Conservation (phyloP, 345 rosid species). For the Schrenkiella parvula region DNA sequence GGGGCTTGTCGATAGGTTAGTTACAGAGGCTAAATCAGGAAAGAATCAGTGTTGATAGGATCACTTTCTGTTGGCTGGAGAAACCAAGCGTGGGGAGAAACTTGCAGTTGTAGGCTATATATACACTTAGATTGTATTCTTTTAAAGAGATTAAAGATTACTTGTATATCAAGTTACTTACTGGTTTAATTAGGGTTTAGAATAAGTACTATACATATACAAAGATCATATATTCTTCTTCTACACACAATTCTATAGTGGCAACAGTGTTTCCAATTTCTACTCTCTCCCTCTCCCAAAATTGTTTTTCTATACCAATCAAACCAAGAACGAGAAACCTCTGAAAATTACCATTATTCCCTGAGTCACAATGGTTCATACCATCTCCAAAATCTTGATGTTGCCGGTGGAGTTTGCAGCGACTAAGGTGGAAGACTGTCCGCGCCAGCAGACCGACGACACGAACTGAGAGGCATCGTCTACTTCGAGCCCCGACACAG, state of each 20-base stretch:
- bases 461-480: constrained; percentile 71
- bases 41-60: constrained; percentile 69
- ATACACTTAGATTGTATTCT: neutral
- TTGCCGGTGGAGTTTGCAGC: constrained; percentile 91
- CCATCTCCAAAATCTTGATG: constrained; percentile 88
- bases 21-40: constrained; percentile 38
- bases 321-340: neutral
- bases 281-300: constrained; percentile 9
- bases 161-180: constrained; percentile 6
- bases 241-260: constrained; percentile 13
- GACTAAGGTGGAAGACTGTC: constrained; percentile 65
- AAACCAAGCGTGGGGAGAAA: neutral
- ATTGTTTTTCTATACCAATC: constrained; percentile 17
- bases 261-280: neutral
- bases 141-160: neutral
- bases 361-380: constrained; percentile 33
- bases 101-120: neutral
- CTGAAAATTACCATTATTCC: neutral
- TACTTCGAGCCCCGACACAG: constrained; percentile 51
- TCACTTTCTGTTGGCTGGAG: neutral
- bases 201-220: constrained; percentile 7
- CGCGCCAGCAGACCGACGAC: constrained; percentile 87
- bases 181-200: neutral
- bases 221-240: constrained; percentile 7
- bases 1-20: constrained; percentile 53